Evolutionary conservation across 768 basidiomycete genomes (phyloP), one percentile per base, ranked within the genome.

Genomic region (Mycena indigotica): DNA sequence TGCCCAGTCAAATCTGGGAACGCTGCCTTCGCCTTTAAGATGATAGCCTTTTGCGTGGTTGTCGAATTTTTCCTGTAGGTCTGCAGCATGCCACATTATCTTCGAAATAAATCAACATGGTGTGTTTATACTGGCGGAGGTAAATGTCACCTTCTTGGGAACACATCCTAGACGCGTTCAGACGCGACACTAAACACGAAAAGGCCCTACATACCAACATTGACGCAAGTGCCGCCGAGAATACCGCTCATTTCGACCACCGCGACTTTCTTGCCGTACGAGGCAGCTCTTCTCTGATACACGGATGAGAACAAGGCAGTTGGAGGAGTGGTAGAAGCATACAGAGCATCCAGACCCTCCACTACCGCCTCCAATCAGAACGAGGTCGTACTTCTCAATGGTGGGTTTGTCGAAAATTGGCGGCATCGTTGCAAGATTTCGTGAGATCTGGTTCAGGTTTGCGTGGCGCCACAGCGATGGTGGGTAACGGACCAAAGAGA

Each of bases 31-130:
- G 41, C 86, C 88, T 57, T 81, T 80, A 67, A 91, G 88, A 51
- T 87, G 82, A 73, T 90, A 93, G 17, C 84, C 86, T n/a, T 80
- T 70, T 16, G 82, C 79, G 56, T 95, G 91, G 63, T 91, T 84
- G 25, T 80, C 78, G 29, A 98, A 73, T 71, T 88, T 91, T 67
- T 98, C 95, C 28, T 89, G 87, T 55, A 93, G 76, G 73, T 95
- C 93, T 25, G 92, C 91, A 38, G 93, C 93, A 61, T 95, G 89
- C 96, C 96, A 99, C 96, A 98, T 98, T 54, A 99, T 87, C 93
- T 96, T 23, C 46, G 25, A 48, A n/a, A 13, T 13, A 21, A 56
- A 53, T 57, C 28, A 6, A 3, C 17, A 16, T 44, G 56, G n/a
- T 52, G 49, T 19, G 52, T 17, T 55, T 28, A 40, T 50, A n/a